Evolutionary conservation across 2,329 filamentous ascomycete genomes (phyloP).

Genomic region (Trichoderma afroharzianum): DNA sequence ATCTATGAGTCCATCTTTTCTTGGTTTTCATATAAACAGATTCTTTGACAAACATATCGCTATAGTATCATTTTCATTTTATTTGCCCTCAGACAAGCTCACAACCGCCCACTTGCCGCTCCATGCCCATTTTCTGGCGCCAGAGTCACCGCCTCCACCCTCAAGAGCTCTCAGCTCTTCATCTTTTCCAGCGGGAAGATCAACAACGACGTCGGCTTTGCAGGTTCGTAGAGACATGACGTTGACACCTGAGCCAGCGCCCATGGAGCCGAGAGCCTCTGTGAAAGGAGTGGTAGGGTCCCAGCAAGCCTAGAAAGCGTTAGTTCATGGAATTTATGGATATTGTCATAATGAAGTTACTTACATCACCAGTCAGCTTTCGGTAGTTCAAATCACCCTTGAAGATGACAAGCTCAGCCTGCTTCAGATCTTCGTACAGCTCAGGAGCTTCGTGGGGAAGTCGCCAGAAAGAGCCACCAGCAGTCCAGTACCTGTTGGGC

Average conservation of each 20-base stretch:
- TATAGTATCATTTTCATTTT: slow-evolving; percentile 21
- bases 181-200: slow-evolving; percentile 76
- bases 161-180: slow-evolving; percentile 69
- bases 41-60: background rate
- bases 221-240: slow-evolving; percentile 86
- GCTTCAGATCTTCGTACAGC: slow-evolving; percentile 73
- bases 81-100: slow-evolving; percentile 41
- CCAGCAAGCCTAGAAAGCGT: slow-evolving; percentile 52
- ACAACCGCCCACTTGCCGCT: slow-evolving; percentile 96
- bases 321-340: background rate
- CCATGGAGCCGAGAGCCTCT: slow-evolving; percentile 80
- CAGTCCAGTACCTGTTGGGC: slow-evolving; percentile 89
- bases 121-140: slow-evolving; percentile 87
- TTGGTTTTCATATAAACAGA: background rate
- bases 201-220: slow-evolving; percentile 95
- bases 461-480: slow-evolving; percentile 83
- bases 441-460: slow-evolving; percentile 65
- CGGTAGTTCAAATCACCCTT: slow-evolving; percentile 97
- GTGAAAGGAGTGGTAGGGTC: slow-evolving; percentile 82
- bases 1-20: slow-evolving; percentile 6
- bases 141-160: slow-evolving; percentile 65
- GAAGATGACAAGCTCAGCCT: slow-evolving; percentile 86
- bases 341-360: slow-evolving; percentile 27
- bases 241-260: slow-evolving; percentile 76
- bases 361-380: slow-evolving; percentile 84